Base-by-base conservation (phyloP, 139 green algal genomes). In the Chlorella sp. region DNA sequence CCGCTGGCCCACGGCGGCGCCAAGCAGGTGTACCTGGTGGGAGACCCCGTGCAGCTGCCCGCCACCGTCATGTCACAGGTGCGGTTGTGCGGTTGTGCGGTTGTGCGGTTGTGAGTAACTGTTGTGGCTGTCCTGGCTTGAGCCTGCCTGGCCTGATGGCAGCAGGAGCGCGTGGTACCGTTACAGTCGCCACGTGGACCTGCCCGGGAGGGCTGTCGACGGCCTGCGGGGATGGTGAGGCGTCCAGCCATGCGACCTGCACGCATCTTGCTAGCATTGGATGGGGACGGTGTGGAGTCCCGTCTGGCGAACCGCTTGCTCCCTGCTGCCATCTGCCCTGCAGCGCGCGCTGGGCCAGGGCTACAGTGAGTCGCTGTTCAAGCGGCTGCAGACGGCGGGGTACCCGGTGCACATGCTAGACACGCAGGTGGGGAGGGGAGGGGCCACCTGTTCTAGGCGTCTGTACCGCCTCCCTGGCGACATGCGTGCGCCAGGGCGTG, bases 281-380 rank as follows among this genome's bases (percentile, higher is more conserved):
- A n/a, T n/a, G n/a, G n/a, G n/a, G n/a, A n/a, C n/a, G n/a, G n/a
- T n/a, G n/a, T 30, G 8, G 28, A 13, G 8, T 8, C 26, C 28
- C 26, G 60, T 6, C 20, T 70, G 64, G 64, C 30, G 32, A 28
- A 9, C 26, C 36, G 24, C 4, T 16, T 6, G 4, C 14, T 14
- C 44, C 28, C 16, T 41, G 9, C 17, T 44, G 46, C 32, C 32
- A 43, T 5, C 73, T 26, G 44, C 96, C n/a, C 89, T 69, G 72
- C 76, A 81, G 38, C 80, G 86, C 2, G 94, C 94, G 5, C 77
- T 92, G 32, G 85, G 90, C 19, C 77, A 87, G 74, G 87, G 86
- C 32, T 88, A 96, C 82, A 84, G 93, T 79, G 67, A 73, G 30
- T 93, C 87, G 48, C 80, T 95, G 72, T 95, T 96, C 92, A 94